Evolutionary conservation across 2,329 filamentous ascomycete genomes (phyloP).

Genomic region (Aspergillus sp.): DNA sequence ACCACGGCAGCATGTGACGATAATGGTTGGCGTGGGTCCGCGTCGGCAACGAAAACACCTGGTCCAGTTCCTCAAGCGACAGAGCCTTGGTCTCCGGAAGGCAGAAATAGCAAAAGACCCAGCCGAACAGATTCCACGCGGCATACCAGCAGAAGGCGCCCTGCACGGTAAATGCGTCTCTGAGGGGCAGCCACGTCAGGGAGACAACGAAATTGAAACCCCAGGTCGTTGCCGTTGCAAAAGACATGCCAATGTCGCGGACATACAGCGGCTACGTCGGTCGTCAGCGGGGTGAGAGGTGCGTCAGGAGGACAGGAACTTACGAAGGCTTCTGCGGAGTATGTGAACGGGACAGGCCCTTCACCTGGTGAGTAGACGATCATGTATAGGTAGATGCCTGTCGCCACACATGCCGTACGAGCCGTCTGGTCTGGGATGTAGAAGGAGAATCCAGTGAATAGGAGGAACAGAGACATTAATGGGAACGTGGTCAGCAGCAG

Average conservation of each 20-base stretch:
- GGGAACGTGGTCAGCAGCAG: constrained; percentile 65
- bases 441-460: constrained; percentile 55
- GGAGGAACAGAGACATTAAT: constrained; percentile 56
- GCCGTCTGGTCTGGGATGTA: constrained; percentile 46
- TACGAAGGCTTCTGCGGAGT: constrained; percentile 61
- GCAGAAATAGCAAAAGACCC: constrained; percentile 17
- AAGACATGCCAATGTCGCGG: constrained; percentile 61
- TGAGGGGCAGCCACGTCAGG: constrained; percentile 54
- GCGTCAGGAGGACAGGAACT: background rate
- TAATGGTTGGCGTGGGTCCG: constrained; percentile 38
- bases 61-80: constrained; percentile 50
- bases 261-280: constrained; percentile 56
- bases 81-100: constrained; percentile 42
- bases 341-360: constrained; percentile 65
- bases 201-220: constrained; percentile 56
- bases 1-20: constrained; percentile 28
- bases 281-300: background rate
- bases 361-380: constrained; percentile 56
- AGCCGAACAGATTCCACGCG: constrained; percentile 44
- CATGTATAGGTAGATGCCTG: constrained; percentile 46
- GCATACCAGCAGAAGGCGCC: constrained; percentile 55
- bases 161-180: constrained; percentile 47
- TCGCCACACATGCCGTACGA: constrained; percentile 41
- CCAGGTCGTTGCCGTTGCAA: constrained; percentile 63
- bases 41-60: constrained; percentile 55